Evolutionary conservation across 805 yeast genomes (phyloP).

Genomic region (Zygotorulaspora chibaensis): DNA sequence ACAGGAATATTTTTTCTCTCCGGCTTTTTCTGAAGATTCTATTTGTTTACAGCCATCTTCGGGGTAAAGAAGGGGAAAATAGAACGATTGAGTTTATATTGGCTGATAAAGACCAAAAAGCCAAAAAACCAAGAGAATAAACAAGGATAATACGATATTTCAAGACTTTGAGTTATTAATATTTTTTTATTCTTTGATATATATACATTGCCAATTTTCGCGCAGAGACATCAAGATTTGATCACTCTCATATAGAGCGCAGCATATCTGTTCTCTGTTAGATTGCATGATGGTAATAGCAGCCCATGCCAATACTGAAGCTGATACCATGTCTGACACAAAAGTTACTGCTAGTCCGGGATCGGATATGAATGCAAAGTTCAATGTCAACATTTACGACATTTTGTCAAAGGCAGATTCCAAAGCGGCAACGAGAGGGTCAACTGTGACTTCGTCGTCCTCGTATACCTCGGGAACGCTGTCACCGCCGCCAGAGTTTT

Average conservation of each 20-base stretch:
- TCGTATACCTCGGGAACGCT: background rate
- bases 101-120: too few relatives aligned
- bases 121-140: too few relatives aligned
- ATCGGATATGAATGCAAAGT: background rate
- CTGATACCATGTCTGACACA: background rate
- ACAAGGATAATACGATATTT: too few relatives aligned
- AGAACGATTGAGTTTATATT: too few relatives aligned
- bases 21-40: background rate
- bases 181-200: too few relatives aligned
- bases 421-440: too few relatives aligned
- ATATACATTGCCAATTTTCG: too few relatives aligned
- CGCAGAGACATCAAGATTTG: too few relatives aligned
- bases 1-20: background rate
- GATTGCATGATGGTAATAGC: background rate
- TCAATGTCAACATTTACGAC: background rate
- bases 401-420: background rate
- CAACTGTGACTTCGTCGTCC: background rate
- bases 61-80: too few relatives aligned
- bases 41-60: background rate
- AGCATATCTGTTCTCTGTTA: background rate
- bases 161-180: too few relatives aligned
- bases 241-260: background rate
- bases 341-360: background rate
- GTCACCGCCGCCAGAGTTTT: conserved; percentile 4
- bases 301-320: background rate